Base-by-base conservation (phyloP, 441 rosid species). In the Kokia cookei region DNA sequence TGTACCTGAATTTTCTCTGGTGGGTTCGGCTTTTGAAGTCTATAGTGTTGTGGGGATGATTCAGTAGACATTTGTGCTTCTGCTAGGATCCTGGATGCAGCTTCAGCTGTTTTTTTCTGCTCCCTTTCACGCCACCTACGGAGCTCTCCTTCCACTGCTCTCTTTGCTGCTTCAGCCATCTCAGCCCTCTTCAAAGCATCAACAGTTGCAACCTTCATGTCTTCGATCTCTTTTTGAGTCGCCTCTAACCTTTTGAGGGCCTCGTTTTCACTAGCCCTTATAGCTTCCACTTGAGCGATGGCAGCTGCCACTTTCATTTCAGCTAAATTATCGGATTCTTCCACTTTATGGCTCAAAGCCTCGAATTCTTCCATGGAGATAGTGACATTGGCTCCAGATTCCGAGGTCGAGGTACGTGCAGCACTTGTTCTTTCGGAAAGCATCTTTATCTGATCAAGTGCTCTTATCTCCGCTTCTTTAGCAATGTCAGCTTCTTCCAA, bases 111-210 rank as follows among this genome's bases (percentile, higher is more conserved):
- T 82, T 91, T 93, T 89, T 91, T 91, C 76, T 89, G 92, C 73
- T 93, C 97, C 79, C 94, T 80, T 80, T 93, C 97, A 0, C 87
- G 91, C 99, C 98, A 91, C 81, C 89, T 93, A 78, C 85, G 81
- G 35, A 96, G 97, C 80, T 93, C 99, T 78, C 97, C 97, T 85
- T 96, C 94, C 45, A 96, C 95, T 0, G 96, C 97, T 75, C 73
- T 88, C 87, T 87, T 92, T 40, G 99, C 99, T 50, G 98, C 96
- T 84, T 96, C 97, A n/a, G 98, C 97, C 96, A 90, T 92, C 80
- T 92, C 91, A 57, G 98, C 97, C 80, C 84, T 90, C 89, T 91
- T 96, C 76, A 88, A 72, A 50, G 96, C 96, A 27, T 82, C 94
- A 63, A 78, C 75, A 29, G 97, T 90, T 78, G 93, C 93, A 24